phyloP scores from a whole-genome alignment of 139 green algal genomes.

The Picochlorum sp. region DNA sequence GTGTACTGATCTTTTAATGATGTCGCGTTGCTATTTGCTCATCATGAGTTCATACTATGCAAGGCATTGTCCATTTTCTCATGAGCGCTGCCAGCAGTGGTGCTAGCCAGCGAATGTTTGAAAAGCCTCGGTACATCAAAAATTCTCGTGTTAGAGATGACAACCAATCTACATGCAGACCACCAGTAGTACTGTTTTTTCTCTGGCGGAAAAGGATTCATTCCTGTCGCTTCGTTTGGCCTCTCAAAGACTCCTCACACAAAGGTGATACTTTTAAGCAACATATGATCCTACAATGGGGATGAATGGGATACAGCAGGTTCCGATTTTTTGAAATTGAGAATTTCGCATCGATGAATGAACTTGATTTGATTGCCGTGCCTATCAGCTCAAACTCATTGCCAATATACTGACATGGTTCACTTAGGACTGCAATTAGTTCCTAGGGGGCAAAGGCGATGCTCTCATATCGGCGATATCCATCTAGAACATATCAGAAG shows the following conservation, averaged over 20 bases:
- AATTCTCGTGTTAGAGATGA: background rate
- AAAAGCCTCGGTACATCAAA: background rate
- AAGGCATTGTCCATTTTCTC: background rate
- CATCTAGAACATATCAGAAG: background rate
- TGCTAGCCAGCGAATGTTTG: background rate
- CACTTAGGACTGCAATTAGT: background rate
- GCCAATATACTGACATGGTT: background rate
- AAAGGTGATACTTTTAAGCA: background rate
- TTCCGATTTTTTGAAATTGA: background rate
- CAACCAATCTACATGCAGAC: background rate
- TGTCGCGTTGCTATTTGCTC: no score
- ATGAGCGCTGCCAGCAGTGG: background rate
- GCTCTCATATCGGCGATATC: background rate
- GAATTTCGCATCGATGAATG: background rate
- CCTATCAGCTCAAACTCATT: background rate
- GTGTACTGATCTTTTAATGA: no score
- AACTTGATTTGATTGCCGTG: background rate
- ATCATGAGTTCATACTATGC: no score
- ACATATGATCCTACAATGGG: background rate
- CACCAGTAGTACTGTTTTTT: background rate
- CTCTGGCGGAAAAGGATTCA: constrained; percentile 2
- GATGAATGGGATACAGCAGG: background rate
- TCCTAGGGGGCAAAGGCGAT: background rate
- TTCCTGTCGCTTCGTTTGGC: background rate
- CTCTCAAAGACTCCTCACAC: background rate